phyloP scores from a whole-genome alignment of 768 basidiomycete genomes.

The Termitomyces sp. region DNA sequence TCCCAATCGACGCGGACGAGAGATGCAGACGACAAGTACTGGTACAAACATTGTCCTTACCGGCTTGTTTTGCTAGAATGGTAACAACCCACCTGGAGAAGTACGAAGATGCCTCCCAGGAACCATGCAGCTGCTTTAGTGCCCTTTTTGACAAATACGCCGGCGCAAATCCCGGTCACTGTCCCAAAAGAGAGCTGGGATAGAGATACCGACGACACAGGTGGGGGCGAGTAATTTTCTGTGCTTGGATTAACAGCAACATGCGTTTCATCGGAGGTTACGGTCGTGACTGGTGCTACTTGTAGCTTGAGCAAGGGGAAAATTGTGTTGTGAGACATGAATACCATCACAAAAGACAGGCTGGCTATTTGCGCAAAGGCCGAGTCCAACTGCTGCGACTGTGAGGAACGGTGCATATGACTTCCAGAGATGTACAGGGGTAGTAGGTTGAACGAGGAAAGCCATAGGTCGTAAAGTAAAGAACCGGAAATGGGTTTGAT shows the following conservation, averaged over 20 bases:
- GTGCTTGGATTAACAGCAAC: not conserved
- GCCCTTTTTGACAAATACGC: slow-evolving; percentile 96
- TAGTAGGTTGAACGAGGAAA: not conserved
- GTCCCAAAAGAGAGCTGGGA: slow-evolving; percentile 89
- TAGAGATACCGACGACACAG: slow-evolving; percentile 67
- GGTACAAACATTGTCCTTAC: not conserved
- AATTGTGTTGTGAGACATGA: not conserved
- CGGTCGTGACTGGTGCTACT: slow-evolving; percentile 3
- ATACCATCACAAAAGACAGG: slow-evolving; percentile 51
- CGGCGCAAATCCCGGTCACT: slow-evolving; percentile 82
- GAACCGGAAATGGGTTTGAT: slow-evolving; percentile 7
- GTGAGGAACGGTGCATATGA: slow-evolving; percentile 17
- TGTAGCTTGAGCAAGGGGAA: slow-evolving; percentile 1
- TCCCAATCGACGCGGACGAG: slow-evolving; percentile 80
- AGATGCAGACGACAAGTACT: slow-evolving; percentile 79
- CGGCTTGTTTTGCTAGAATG: not conserved
- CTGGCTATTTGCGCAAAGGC: slow-evolving; percentile 30
- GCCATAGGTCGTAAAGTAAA: not conserved
- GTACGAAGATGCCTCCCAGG: slow-evolving; percentile 86
- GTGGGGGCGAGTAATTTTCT: slow-evolving; percentile 43
- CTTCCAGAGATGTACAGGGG: slow-evolving; percentile 2
- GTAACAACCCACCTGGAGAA: slow-evolving; percentile 67
- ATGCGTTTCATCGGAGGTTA: slow-evolving; percentile 2
- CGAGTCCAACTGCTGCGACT: slow-evolving; percentile 38
- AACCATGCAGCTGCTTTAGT: slow-evolving; percentile 76